Evolutionary conservation across 345 rosid species (phyloP), one percentile per base, ranked within the genome.

Genomic region (Melaleuca alternifolia): DNA sequence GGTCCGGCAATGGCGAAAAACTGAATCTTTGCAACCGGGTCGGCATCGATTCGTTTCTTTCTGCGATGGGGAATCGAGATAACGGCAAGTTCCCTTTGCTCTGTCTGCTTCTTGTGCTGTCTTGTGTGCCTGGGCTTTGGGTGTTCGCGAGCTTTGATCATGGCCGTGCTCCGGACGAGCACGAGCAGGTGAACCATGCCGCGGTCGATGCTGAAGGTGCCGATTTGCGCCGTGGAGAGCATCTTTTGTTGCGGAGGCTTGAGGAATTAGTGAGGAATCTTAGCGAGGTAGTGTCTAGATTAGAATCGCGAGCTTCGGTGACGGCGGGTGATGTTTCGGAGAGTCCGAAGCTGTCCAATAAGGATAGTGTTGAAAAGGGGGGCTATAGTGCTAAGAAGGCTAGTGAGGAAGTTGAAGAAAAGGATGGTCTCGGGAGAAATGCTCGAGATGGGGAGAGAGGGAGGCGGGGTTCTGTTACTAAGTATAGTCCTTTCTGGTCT

Each of bases 401-500:
- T 37, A 51, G 76, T 46, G 84, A 84, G 30, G 88, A 87, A 44
- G 89, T 83, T 20, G 86, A 59, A 50, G 92, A 89, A 82, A 16
- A n/a, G 50, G 85, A 57, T 56, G 51, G 50, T 21, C 56, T 46
- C 46, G 89, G 87, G 84, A 83, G 54, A 41, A 88, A 65, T 50
- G 11, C 77, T 51, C 71, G 75, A 83, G 93, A 90, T 87, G 91
- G 65, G 83, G 95, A 88, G 88, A 92, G 90, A 89, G 87, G 84
- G 15, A 91, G 88, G 61, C 89, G 91, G 14, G 91, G 90, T 88
- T 91, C 97, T 0, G 93, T 95, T 21, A 93, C 96, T 1, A 96
- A 94, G 88, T 93, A 91, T 87, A 94, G 95, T 88, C 97, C 94
- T 54, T 91, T 92, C 76, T 97, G 99, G 99, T 94, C 98, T 2